Evolutionary conservation across 208 protist species (phyloP).

Genomic region (Acanthamoeba divionensis): DNA sequence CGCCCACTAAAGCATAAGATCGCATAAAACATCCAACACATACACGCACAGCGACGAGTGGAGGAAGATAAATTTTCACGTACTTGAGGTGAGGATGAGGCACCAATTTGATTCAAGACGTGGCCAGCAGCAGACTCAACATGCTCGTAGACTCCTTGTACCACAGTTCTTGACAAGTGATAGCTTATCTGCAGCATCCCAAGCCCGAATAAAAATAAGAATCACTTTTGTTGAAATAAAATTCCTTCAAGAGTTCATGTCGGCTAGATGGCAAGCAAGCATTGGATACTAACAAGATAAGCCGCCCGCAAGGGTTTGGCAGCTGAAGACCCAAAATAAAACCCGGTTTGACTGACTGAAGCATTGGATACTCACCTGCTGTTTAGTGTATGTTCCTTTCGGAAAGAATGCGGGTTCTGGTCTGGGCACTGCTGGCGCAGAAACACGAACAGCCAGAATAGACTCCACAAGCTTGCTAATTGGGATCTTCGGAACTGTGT

Average conservation of each 20-base stretch:
- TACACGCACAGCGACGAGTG: neutral
- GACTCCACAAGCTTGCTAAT: neutral
- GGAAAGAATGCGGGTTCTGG: neutral
- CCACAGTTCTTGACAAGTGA: neutral
- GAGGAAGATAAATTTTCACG: neutral
- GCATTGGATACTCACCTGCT: too few species aligned
- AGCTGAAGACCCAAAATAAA: too few species aligned
- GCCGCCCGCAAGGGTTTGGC: too few species aligned
- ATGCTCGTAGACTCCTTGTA: neutral
- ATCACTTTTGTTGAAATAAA: too few species aligned
- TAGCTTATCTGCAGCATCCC: neutral
- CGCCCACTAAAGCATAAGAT: neutral
- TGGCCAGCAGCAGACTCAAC: neutral
- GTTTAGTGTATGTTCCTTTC: neutral
- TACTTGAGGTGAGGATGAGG: neutral
- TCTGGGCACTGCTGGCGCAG: neutral
- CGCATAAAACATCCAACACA: neutral
- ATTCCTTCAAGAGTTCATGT: neutral
- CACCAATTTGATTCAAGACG: neutral
- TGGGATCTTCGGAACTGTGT: neutral
- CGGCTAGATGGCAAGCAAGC: neutral
- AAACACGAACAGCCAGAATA: neutral
- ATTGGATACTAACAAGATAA: too few species aligned
- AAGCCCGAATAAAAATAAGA: neutral
- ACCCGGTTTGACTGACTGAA: too few species aligned